These are phyloP conservation scores for Pseudogymnoascus sp. DNA, from an alignment of 2,329 filamentous ascomycete species.

Conservation along the genomic window DNA sequence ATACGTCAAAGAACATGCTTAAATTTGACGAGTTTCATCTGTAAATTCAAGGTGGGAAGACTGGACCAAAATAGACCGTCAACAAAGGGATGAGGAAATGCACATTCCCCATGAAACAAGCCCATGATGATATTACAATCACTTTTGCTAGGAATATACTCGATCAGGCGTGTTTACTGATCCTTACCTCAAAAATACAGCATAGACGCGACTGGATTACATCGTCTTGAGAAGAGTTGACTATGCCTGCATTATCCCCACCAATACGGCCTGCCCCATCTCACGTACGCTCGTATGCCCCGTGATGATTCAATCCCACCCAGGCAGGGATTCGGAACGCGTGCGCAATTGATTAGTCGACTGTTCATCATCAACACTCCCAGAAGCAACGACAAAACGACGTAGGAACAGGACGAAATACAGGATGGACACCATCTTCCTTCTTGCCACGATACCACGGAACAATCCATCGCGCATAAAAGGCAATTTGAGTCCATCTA, in stretches of 20 bases:
- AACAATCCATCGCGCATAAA: background rate
- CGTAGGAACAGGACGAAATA: background rate
- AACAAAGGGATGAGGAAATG: background rate
- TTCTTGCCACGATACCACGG: too few species aligned
- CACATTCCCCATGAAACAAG: background rate
- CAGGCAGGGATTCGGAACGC: background rate
- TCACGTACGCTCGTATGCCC: background rate
- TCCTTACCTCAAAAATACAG: background rate
- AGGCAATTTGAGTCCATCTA: background rate
- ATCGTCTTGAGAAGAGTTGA: background rate
- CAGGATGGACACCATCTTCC: background rate
- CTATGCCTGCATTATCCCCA: background rate
- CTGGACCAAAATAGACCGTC: background rate
- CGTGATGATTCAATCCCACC: background rate
- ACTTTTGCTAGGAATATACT: too few species aligned
- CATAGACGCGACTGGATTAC: background rate
- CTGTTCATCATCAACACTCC: background rate
- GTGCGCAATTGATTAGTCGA: background rate
- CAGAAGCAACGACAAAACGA: background rate
- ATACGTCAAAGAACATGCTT: constrained; percentile 2
- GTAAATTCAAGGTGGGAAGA: background rate
- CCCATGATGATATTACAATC: background rate
- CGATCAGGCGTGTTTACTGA: background rate
- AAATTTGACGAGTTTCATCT: background rate
- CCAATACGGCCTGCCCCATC: background rate